A percentile compares a stretch with the other conserved stretches of the same genome.
These are phyloP conservation scores for Carpediemonas membranifera DNA, from an alignment of 78 protist genomes.

Conservation along the genomic window DNA sequence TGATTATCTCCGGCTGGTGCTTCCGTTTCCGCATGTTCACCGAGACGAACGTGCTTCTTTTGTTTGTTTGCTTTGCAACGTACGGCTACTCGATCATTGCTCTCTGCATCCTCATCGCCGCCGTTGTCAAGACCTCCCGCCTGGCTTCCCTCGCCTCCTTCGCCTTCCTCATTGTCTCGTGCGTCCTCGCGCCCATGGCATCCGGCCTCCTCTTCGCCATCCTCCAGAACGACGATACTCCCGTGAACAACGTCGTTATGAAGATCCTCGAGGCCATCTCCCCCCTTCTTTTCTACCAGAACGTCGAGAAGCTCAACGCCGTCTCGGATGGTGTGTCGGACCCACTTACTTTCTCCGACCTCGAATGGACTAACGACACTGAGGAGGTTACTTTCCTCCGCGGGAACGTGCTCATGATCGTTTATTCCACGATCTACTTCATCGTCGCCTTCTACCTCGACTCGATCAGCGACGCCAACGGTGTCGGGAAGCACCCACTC, in stretches of 20 bases:
- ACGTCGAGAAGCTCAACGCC: too few relatives aligned
- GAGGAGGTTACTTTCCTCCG: too few relatives aligned
- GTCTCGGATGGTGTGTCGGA: too few relatives aligned
- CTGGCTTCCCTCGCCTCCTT: conserved; percentile 18
- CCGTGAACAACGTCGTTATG: too few relatives aligned
- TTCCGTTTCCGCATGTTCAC: conserved; percentile 45
- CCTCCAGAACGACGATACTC: too few relatives aligned
- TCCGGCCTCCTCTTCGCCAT: conserved; percentile 28
- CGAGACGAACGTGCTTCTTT: conserved; percentile 41
- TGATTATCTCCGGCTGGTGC: conserved; percentile 30
- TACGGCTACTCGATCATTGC: conserved; percentile 25
- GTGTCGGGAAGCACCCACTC: conserved; percentile 2
- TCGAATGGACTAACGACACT: too few relatives aligned
- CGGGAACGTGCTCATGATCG: too few relatives aligned
- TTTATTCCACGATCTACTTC: too few relatives aligned
- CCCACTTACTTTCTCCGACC: too few relatives aligned
- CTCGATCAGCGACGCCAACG: conserved; percentile 22
- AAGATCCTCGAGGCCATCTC: too few relatives aligned
- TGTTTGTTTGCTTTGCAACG: conserved; percentile 27
- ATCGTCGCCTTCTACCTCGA: conserved; percentile 40
- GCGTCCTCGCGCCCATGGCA: conserved; percentile 23
- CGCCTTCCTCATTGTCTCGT: conserved; percentile 16
- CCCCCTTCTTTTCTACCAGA: too few relatives aligned
- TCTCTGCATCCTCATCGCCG: conserved; percentile 22
- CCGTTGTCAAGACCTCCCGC: neutral